phyloP scores from a whole-genome alignment of 2,329 filamentous ascomycete species.

The Fusarium metavorans region DNA sequence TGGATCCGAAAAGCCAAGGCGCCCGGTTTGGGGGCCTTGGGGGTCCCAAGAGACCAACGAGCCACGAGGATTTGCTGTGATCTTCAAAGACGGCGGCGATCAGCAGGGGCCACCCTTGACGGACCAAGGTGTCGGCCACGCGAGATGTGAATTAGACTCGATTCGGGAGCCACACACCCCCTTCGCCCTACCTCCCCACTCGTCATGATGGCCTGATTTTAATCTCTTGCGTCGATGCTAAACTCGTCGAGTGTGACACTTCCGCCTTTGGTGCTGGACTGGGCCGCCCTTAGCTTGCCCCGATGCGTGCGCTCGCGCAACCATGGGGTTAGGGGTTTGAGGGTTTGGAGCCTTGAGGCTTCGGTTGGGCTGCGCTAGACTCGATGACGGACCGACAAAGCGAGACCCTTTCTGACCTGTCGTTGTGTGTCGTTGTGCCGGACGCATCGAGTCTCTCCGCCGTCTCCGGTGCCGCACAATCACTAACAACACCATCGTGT shows the following conservation, averaged over 20 bases:
- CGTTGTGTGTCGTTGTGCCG: neutral
- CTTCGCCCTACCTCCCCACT: constrained; percentile 31
- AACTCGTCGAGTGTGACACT: constrained; percentile 35
- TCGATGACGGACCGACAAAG: constrained; percentile 19
- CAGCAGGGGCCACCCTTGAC: constrained; percentile 43
- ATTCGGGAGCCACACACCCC: constrained; percentile 32
- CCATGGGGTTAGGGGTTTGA: constrained; percentile 33
- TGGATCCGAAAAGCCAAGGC: constrained; percentile 28
- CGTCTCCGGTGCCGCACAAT: constrained; percentile 12
- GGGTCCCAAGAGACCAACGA: constrained; percentile 17
- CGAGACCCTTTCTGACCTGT: constrained; percentile 24
- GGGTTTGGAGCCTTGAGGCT: constrained; percentile 17
- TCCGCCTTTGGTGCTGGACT: constrained; percentile 26
- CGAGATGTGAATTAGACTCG: constrained; percentile 47
- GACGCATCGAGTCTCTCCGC: constrained; percentile 20
- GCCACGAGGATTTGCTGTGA: constrained; percentile 46
- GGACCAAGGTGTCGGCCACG: constrained; percentile 43
- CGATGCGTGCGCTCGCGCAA: constrained; percentile 21
- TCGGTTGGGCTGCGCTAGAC: constrained; percentile 29
- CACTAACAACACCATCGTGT: constrained; percentile 7
- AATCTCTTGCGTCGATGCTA: constrained; percentile 43
- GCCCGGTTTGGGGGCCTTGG: constrained; percentile 24
- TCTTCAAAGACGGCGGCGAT: constrained; percentile 47
- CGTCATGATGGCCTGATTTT: constrained; percentile 45
- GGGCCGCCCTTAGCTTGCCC: constrained; percentile 18